Conservation (phyloP, 2,329 filamentous ascomycete genomes). For the Ceratocystis diversiconidia region DNA sequence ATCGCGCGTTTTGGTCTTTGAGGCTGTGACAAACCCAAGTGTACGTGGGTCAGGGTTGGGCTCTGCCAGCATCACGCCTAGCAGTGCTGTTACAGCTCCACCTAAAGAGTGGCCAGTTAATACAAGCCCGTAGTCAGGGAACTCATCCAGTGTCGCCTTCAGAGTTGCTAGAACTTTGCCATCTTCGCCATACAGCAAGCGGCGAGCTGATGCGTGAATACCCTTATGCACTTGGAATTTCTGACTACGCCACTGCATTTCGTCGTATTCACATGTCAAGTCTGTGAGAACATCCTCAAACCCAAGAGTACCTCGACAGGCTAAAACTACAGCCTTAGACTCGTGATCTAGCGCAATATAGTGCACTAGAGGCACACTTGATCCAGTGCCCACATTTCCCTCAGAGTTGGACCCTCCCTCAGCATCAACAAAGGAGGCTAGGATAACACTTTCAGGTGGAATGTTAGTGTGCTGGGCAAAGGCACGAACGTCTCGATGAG, state of each 20-base stretch:
- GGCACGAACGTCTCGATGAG: slow-evolving; percentile 46
- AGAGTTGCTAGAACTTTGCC: slow-evolving; percentile 53
- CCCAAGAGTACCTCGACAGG: slow-evolving; percentile 56
- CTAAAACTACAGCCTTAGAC: slow-evolving; percentile 57
- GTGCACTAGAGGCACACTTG: slow-evolving; percentile 50
- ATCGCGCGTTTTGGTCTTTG: slow-evolving; percentile 25
- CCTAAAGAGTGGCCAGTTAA: slow-evolving; percentile 57
- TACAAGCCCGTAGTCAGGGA: slow-evolving; percentile 54
- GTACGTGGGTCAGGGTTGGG: slow-evolving; percentile 34
- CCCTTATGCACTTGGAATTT: slow-evolving; percentile 60
- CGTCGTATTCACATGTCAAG: slow-evolving; percentile 60
- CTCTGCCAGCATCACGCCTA: slow-evolving; percentile 57
- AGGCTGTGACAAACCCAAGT: slow-evolving; percentile 49
- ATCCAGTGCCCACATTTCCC: slow-evolving; percentile 48
- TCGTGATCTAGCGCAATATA: slow-evolving; percentile 60
- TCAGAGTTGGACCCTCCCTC: slow-evolving; percentile 51
- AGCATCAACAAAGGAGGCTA: slow-evolving; percentile 57
- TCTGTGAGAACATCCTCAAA: slow-evolving; percentile 62
- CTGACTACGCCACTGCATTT: slow-evolving; percentile 47
- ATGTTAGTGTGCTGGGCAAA: slow-evolving; percentile 50
- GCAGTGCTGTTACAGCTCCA: slow-evolving; percentile 53
- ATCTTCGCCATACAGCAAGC: slow-evolving; percentile 53
- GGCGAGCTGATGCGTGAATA: slow-evolving; percentile 55
- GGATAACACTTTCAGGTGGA: slow-evolving; percentile 42
- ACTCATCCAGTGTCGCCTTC: slow-evolving; percentile 49